Evolutionary conservation across 108 stramenopile genomes (phyloP).

Genomic region (Seminavis robusta): DNA sequence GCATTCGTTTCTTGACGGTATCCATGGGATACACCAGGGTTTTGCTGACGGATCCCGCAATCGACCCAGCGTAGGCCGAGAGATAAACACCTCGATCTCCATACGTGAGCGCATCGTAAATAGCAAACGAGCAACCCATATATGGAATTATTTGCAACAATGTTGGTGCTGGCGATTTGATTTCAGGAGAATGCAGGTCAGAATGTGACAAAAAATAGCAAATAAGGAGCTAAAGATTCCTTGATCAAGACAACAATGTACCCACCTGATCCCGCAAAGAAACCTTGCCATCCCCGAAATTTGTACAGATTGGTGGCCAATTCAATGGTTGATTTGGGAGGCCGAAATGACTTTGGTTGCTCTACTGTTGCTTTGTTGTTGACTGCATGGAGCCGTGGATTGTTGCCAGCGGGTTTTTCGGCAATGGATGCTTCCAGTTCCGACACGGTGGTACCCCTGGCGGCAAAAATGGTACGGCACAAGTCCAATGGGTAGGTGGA

Average conservation of each 20-base stretch:
- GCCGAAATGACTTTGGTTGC: background rate
- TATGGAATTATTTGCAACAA: slow-evolving; percentile 85
- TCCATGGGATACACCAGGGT: slow-evolving; percentile 91
- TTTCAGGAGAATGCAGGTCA: too few relatives aligned
- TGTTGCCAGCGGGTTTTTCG: slow-evolving; percentile 10
- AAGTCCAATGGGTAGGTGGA: slow-evolving; percentile 93
- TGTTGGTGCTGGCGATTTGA: too few relatives aligned
- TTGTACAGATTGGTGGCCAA: slow-evolving; percentile 61
- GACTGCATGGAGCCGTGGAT: background rate
- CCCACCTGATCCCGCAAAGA: slow-evolving; percentile 84
- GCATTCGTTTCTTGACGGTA: slow-evolving; percentile 92
- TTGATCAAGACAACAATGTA: too few relatives aligned
- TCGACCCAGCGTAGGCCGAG: slow-evolving; percentile 65
- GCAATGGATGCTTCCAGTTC: slow-evolving; percentile 7
- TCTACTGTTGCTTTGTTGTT: background rate
- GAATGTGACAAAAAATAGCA: too few relatives aligned
- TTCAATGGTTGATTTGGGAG: slow-evolving; percentile 53
- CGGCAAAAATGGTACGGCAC: slow-evolving; percentile 87
- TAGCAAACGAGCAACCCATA: slow-evolving; percentile 91
- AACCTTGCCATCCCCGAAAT: slow-evolving; percentile 63
- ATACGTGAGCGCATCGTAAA: slow-evolving; percentile 71
- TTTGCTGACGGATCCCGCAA: slow-evolving; percentile 85
- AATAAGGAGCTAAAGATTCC: too few relatives aligned
- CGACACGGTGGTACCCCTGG: slow-evolving; percentile 48
- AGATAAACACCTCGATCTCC: slow-evolving; percentile 38